Base-by-base conservation (phyloP, 2,329 filamentous ascomycete species). In the Pseudocercospora eumusae region DNA sequence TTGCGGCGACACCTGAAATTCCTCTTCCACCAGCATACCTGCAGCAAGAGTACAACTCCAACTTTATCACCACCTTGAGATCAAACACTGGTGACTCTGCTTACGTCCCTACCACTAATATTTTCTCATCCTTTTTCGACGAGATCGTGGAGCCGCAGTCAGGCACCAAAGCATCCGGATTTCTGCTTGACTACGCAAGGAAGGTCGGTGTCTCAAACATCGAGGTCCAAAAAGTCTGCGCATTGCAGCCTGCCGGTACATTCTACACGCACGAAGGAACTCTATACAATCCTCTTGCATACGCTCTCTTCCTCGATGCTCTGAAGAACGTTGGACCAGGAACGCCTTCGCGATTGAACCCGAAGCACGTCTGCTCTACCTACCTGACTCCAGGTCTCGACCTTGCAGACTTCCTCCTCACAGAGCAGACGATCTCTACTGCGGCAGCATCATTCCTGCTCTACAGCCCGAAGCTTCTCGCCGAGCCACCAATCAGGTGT, bases 81-180 rank as follows among this genome's bases (percentile, higher is more conserved):
- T 64, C 66, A 7, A 71, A 77, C 53, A 78, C 76, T 20, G 82
- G 83, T 0, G 80, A 81, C 57, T 80, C 78, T 1, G 81, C 81
- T 1, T 84, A 83, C 63, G 81, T 85, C 0, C 81, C 82, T 0
- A 85, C 82, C 0, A 84, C 83, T 0, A 82, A 77, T 0, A 74
- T 85, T 50, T 85, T 82, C 72, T 5, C 68, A 79, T 80, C 74
- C 9, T 70, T 78, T 47, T 71, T 77, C 63, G 82, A 85, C 64
- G 78, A 84, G 65, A 75, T 85, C 52, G 80, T 84, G 1, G 70
- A 83, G 70, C 83, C 81, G 1, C 78, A 82, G 71, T 66, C 67
- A 36, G 82, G 80, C 2, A 71, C 71, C 0, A 64, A 67, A 2
- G 83, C 82, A 0, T 84, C 82, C 0, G 81, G 77, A 0, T 78